phyloP scores from a whole-genome alignment of 2,329 filamentous ascomycete species.

The Xylaria digitata region DNA sequence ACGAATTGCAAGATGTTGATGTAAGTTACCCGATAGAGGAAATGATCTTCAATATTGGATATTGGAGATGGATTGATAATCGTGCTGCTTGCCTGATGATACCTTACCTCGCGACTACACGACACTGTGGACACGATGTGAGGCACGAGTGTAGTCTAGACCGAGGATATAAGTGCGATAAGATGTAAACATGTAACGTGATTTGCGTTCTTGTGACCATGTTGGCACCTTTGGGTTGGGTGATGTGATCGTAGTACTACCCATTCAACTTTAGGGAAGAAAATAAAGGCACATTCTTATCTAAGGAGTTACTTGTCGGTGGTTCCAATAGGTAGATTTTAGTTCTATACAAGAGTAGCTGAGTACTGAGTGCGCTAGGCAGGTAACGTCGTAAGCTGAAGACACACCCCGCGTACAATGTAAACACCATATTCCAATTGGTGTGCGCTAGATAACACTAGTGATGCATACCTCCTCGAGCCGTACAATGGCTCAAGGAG shows the following conservation, averaged over 20 bases:
- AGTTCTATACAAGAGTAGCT: conserved; percentile 1
- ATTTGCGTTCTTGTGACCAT: neutral
- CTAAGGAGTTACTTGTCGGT: neutral
- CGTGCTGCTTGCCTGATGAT: conserved; percentile 13
- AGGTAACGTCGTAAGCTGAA: neutral
- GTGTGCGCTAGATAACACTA: neutral
- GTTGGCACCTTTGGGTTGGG: neutral
- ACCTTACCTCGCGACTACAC: neutral
- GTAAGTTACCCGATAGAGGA: conserved; percentile 16
- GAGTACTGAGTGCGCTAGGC: neutral
- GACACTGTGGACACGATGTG: neutral
- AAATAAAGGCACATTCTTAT: too few species aligned
- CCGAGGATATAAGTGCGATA: neutral
- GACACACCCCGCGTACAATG: neutral
- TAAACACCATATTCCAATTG: neutral
- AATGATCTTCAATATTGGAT: conserved; percentile 33
- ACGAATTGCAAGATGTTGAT: conserved; percentile 17
- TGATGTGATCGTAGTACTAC: neutral
- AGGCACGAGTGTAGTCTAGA: neutral
- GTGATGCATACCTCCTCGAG: neutral
- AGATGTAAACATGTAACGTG: neutral
- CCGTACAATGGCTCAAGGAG: neutral
- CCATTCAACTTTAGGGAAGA: neutral
- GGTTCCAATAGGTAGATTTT: neutral
- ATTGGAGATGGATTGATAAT: conserved; percentile 39